Percentiles rank a stretch among this genome's conserved stretches.
Evolutionary conservation across 768 basidiomycete genomes (phyloP).

Genomic region (Pulveroboletus frians): DNA sequence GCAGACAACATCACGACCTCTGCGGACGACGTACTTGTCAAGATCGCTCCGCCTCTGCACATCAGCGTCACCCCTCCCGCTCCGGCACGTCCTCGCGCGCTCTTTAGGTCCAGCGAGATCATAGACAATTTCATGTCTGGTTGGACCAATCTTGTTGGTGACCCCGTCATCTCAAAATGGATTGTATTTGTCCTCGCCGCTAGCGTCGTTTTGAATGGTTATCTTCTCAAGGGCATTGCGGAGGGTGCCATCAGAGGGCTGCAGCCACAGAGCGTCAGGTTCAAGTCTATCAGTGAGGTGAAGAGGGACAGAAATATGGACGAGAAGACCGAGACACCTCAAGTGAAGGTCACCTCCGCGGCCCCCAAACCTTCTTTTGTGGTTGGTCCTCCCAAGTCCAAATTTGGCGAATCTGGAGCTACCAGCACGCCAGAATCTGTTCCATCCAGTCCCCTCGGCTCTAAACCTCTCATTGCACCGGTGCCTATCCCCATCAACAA

Average conservation of each 20-base stretch:
- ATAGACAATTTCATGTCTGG: conserved; percentile 84
- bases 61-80: conserved; percentile 42
- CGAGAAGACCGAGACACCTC: conserved; percentile 17
- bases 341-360: conserved; percentile 6
- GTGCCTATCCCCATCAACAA: conserved; percentile 18
- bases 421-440: conserved; percentile 14
- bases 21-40: conserved; percentile 48
- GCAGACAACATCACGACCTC: conserved; percentile 11
- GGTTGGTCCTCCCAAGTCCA: conserved; percentile 22
- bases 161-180: conserved; percentile 92
- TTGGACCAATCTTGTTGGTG: conserved; percentile 89
- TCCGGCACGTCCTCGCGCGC: conserved; percentile 28
- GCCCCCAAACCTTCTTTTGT: conserved; percentile 22
- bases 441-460: conserved; percentile 10
- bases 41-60: conserved; percentile 56
- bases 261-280: conserved; percentile 29
- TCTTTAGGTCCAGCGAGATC: conserved; percentile 42
- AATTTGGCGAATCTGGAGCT: conserved; percentile 12
- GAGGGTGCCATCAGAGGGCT: conserved; percentile 41
- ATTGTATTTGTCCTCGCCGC: conserved; percentile 84
- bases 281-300: conserved; percentile 21
- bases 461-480: conserved; percentile 24
- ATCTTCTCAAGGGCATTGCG: conserved; percentile 81
- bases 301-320: conserved; percentile 21
- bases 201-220: conserved; percentile 87